Evolutionary conservation across 2,329 filamentous ascomycete genomes (phyloP), one percentile per base, ranked within the genome.

Genomic region (Aspergillus proliferans): DNA sequence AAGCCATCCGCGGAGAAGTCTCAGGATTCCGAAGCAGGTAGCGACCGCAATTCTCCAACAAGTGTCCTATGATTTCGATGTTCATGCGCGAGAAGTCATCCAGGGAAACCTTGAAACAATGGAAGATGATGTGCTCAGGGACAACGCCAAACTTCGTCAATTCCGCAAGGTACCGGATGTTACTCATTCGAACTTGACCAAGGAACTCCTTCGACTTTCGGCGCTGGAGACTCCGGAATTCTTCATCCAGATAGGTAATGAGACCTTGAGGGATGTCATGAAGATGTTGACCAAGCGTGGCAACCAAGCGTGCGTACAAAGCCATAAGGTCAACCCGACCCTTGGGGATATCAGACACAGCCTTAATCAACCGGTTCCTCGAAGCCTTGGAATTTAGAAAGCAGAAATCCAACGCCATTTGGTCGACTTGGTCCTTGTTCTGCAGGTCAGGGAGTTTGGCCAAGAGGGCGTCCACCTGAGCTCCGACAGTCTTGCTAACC

Each of bases 61-160:
- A 77, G 62, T 94, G 95, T 62, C 91, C 94, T 55, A 98, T 92
- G 59, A 98, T 96, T 68, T 98, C 94, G 55, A 98, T 96, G 63
- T 98, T 98, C 87, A 96, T 96, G 52, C 92, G 83, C 2, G 93
- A 96, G 64, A 98, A 98, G 63, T 98, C 93, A 61, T 98, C 93
- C 24, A 98, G 74, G 58, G 92, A 94, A 67, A 98, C 92, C 69
- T 96, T 98, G 60, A 98, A 82, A 65, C 93, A 98, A 65, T 98
- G 93, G 65, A 98, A 98, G 47, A 98, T 94, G 55, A 98, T 92
- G 69, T 98, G 93, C 68, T 98, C 93, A 0, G 94, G 93, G 7
- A 98, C 93, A 28, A 96, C 89, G 28, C 93, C 92, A 63, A 98
- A 98, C 65, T 98, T 98, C 51, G 93, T 98, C 64, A 98, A 74